A percentile compares a stretch with the other conserved stretches of the same genome.
phyloP scores from a whole-genome alignment of 2,329 filamentous ascomycete species.

The Colletotrichum liriopes region DNA sequence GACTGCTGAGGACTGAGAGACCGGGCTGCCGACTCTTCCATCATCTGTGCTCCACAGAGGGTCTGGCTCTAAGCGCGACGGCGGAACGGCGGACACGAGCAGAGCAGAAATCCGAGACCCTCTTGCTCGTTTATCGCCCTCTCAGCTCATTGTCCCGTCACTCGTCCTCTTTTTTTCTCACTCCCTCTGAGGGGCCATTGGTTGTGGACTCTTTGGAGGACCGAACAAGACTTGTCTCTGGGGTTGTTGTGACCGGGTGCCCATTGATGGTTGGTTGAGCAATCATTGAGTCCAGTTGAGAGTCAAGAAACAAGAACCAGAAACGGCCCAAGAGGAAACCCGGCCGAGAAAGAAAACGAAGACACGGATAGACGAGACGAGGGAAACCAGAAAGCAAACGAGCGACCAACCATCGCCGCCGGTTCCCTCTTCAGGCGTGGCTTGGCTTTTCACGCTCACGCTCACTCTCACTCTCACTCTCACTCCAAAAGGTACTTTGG shows the following conservation, averaged over 20 bases:
- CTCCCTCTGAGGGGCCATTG: background rate
- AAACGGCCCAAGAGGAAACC: background rate
- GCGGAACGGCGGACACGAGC: constrained; percentile 20
- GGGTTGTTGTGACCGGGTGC: background rate
- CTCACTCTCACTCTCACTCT: background rate
- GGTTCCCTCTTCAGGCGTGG: constrained; percentile 17
- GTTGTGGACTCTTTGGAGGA: background rate
- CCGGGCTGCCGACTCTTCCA: constrained; percentile 19
- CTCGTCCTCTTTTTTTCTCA: background rate
- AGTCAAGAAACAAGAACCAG: background rate
- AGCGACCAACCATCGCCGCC: background rate
- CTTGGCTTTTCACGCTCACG: background rate
- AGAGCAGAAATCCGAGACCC: constrained; percentile 20
- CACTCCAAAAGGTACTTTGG: background rate
- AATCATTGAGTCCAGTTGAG: background rate
- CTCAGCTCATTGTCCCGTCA: constrained; percentile 8
- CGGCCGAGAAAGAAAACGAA: background rate
- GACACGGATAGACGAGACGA: background rate
- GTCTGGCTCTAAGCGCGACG: constrained; percentile 18
- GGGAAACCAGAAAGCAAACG: background rate
- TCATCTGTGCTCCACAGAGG: constrained; percentile 32
- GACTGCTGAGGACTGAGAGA: background rate
- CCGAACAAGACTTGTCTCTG: background rate
- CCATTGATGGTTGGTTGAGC: background rate
- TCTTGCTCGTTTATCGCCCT: background rate